Evolutionary conservation across 2,329 filamentous ascomycete species (phyloP), one percentile per base, ranked within the genome.

Genomic region (Alternaria gansuensis): DNA sequence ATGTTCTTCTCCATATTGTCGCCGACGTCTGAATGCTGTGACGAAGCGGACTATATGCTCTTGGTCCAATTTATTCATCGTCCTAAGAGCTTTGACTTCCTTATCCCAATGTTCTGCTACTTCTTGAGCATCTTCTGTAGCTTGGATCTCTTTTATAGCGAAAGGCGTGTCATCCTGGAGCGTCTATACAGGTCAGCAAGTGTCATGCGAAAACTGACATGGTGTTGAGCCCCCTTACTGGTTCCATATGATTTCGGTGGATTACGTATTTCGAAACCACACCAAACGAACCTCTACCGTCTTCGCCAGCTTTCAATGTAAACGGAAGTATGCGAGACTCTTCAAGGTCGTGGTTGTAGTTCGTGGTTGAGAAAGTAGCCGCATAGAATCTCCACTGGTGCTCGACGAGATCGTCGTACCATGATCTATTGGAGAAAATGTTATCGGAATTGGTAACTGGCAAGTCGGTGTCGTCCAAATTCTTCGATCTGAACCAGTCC

Each of bases 11-110:
- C 45, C 36, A 7, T 28, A 1, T 5, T 34, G 24, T 21, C 54
- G 23, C 10, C 37, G 34, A 14, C 64, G 45, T 8, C 56, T 44
- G 14, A 69, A 67, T 17, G 64, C 62, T 6, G 66, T 60, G 8
- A 68, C 49, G 24, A 63, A 65, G 9, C 50, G 60, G 11, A 70
- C 58, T 17, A 70, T 66, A 31, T 69, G 60, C 0, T 61, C 51
- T 11, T 64, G 54, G 3, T 65, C 53, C 9, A 68, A 52, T 7
- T 48, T 14, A 13, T 67, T 69, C 60, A 70, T 65, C 28, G 21
- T 64, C 7, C 17, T 29, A 2, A 68, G 43, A 5, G 59, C 63
- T 14, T 53, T 56, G 14, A 60, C 58, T 34, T 70, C 65, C 4
- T 13, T 29, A 26, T 54, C 54, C 62, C 61, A 68, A 26, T 62